Evolutionary conservation across 2,329 filamentous ascomycete species (phyloP).

Genomic region (Colletotrichum karsti): DNA sequence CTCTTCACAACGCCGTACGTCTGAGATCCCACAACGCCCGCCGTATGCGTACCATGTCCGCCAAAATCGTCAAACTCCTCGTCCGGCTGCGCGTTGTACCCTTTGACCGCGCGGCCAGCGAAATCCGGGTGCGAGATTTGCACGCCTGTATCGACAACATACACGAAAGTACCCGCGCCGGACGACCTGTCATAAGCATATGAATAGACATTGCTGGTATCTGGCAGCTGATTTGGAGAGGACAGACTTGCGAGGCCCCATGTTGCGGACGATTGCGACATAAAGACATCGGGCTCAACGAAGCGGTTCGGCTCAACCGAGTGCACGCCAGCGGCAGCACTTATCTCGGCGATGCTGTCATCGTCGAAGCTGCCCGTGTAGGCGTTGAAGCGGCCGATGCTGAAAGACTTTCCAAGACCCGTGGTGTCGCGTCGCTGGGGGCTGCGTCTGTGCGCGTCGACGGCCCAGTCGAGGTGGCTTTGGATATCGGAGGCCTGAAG

Average conservation of each 20-base stretch:
- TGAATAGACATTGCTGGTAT: conserved; percentile 23
- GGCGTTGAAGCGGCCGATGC: conserved; percentile 45
- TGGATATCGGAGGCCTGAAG: conserved; percentile 40
- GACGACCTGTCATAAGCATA: conserved; percentile 44
- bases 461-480: conserved; percentile 44
- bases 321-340: conserved; percentile 39
- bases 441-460: conserved; percentile 45
- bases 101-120: conserved; percentile 36
- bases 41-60: conserved; percentile 52
- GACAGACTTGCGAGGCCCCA: conserved; percentile 59
- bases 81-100: conserved; percentile 34
- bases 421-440: conserved; percentile 41
- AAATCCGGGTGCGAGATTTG: conserved; percentile 38
- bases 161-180: conserved; percentile 45
- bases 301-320: conserved; percentile 41
- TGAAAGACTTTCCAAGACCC: conserved; percentile 51
- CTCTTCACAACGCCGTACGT: conserved; percentile 53
- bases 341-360: conserved; percentile 47
- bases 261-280: conserved; percentile 43
- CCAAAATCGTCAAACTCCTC: conserved; percentile 42
- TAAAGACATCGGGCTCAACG: conserved; percentile 31
- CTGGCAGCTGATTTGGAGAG: conserved; percentile 28
- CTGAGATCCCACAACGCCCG: conserved; percentile 44
- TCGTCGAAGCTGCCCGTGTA: conserved; percentile 54
- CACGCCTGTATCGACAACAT: conserved; percentile 53